Conservation (phyloP, 352 stramenopile genomes). For the Globisporangium paroecandrum region DNA sequence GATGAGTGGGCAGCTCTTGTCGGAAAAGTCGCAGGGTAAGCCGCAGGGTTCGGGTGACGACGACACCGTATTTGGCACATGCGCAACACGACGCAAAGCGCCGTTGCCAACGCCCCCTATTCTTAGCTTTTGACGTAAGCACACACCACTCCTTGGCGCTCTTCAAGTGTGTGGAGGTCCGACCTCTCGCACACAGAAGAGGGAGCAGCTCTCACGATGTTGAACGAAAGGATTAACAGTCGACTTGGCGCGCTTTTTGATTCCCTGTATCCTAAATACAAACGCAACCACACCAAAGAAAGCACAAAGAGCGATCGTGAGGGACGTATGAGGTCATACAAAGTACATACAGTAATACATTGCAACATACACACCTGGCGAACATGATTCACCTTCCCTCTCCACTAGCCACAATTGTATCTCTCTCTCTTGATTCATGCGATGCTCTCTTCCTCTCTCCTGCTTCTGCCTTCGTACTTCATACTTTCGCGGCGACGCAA, state of each 20-base stretch:
- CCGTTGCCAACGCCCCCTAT: neutral
- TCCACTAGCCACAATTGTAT: neutral
- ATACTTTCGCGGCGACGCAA: neutral
- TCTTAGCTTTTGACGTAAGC: neutral
- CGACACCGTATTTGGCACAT: neutral
- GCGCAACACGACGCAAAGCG: neutral
- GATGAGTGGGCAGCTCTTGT: neutral
- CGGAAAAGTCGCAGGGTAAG: slow-evolving; percentile 1
- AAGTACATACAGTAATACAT: neutral
- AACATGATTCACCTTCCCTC: neutral
- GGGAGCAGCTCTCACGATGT: neutral
- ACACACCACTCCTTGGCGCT: neutral
- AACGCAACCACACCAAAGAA: neutral
- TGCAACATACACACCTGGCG: neutral
- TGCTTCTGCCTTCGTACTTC: neutral
- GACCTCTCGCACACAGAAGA: neutral
- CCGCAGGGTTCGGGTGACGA: neutral
- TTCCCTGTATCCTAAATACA: neutral
- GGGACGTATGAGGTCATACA: neutral
- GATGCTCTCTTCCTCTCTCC: neutral
- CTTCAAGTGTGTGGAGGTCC: neutral
- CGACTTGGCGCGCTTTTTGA: neutral
- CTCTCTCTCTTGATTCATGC: neutral
- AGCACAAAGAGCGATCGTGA: neutral
- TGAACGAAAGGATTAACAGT: neutral